Base-by-base conservation (phyloP, 306 rosid genomes). In the Trifolium pratense region DNA sequence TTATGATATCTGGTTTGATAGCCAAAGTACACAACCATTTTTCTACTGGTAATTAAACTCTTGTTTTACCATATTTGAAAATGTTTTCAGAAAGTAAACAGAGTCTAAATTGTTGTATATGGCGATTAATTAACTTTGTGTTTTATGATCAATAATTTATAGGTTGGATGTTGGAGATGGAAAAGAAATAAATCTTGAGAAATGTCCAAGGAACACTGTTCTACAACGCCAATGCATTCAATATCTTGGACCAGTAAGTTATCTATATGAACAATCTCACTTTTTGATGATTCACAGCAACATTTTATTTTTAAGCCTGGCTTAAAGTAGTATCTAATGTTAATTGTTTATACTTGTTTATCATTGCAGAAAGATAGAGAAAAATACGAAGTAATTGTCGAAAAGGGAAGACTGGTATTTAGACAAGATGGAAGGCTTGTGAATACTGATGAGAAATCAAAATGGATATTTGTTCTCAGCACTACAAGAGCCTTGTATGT, bases 91-190 rank as follows among this genome's bases (percentile, higher is more conserved):
- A 48, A 48, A 48, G 10, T 48, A 48, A 48, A 48, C 5, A 1
- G 59, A 67, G 29, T 32, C 34, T 18, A 39, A 21, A 56, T 6
- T 29, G 15, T 32, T 72, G 11, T 59, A 36, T 70, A 45, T 68
- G 20, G 17, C 21, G 64, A 48, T 23, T 66, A 52, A 77, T 42
- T 66, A 52, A 77, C 43, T 80, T 42, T 13, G 46, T 53, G 10
- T n/a, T 62, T 81, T 36, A 25, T 67, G 51, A 39, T 64, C 7
- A 62, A 39, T 37, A 31, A 74, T 46, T 75, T 79, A 60, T 60
- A 93, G 98, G 98, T 55, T 93, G 82, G 98, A 93, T 83, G 65
- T 89, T 53, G 98, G 98, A 79, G 90, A 86, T 65, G 97, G 98
- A 20, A 93, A 89, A 79, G 97, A 90, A 85, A 32, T 85, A 77